A percentile compares a stretch with the other conserved stretches of the same genome.
Evolutionary conservation across 371 early-diverging fungal genomes (phyloP).

Genomic region (Lichtheimia ornata): DNA sequence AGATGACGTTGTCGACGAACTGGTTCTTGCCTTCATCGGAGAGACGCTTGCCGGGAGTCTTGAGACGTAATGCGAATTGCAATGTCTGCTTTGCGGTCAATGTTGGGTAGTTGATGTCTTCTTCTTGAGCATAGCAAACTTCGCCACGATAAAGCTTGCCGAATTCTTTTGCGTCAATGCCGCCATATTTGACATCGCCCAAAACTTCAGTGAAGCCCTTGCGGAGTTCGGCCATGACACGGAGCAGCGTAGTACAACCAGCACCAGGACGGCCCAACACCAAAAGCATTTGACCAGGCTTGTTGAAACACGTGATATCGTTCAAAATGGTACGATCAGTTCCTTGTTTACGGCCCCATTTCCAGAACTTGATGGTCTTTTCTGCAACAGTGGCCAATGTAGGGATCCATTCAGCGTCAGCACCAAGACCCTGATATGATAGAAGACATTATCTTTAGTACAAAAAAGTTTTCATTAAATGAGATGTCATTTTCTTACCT

Average conservation of each 20-base stretch:
- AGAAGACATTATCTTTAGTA: background rate
- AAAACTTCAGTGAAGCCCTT: slow-evolving; percentile 36
- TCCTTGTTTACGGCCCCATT: slow-evolving; percentile 20
- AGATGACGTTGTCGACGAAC: slow-evolving; percentile 33
- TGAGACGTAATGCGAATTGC: slow-evolving; percentile 48
- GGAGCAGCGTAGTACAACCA: slow-evolving; percentile 54
- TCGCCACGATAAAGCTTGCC: slow-evolving; percentile 38
- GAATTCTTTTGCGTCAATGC: slow-evolving; percentile 42
- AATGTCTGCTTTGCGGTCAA: slow-evolving; percentile 52
- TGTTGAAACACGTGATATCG: slow-evolving; percentile 51
- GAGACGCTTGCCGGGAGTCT: slow-evolving; percentile 44
- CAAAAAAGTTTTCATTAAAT: too few species aligned
- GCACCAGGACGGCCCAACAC: slow-evolving; percentile 57
- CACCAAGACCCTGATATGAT: slow-evolving; percentile 25
- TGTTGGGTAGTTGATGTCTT: slow-evolving; percentile 47
- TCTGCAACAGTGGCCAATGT: slow-evolving; percentile 10
- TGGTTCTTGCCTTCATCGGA: slow-evolving; percentile 19
- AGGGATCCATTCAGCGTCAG: slow-evolving; percentile 27
- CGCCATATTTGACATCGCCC: slow-evolving; percentile 46
- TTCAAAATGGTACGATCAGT: slow-evolving; percentile 45
- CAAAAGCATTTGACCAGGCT: slow-evolving; percentile 55
- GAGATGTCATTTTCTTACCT: slow-evolving; percentile 9
- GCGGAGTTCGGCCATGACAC: slow-evolving; percentile 48
- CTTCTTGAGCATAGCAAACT: slow-evolving; percentile 51
- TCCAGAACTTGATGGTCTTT: slow-evolving; percentile 19